phyloP scores from a whole-genome alignment of 805 yeast species.

The Saccharomycopsis javanensis region DNA sequence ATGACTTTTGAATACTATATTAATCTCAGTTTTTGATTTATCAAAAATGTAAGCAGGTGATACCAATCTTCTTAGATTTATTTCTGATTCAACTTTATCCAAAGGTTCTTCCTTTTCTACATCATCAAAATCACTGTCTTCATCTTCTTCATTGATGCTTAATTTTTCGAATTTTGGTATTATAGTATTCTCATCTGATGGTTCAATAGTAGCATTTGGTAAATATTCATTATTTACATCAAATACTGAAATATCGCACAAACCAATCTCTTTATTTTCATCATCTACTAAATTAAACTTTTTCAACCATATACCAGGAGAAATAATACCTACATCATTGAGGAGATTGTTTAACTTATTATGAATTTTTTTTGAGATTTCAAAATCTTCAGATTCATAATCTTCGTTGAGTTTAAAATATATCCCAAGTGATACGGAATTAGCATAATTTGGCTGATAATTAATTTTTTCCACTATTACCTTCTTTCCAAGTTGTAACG shows the following conservation, averaged over 20 bases:
- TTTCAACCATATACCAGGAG: slow-evolving; percentile 41
- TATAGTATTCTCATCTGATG: slow-evolving; percentile 18
- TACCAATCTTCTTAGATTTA: slow-evolving; percentile 24
- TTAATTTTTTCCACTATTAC: slow-evolving; percentile 36
- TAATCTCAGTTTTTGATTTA: slow-evolving; percentile 27
- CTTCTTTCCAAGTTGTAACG: slow-evolving; percentile 41
- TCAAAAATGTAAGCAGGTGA: slow-evolving; percentile 42
- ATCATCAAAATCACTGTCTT: slow-evolving; percentile 6
- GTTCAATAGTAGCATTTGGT: slow-evolving; percentile 19
- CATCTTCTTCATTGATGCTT: slow-evolving; percentile 2
- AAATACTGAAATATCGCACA: slow-evolving; percentile 24
- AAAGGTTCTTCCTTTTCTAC: slow-evolving; percentile 2
- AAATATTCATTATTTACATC: slow-evolving; percentile 25
- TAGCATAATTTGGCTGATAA: slow-evolving; percentile 41
- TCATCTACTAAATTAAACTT: slow-evolving; percentile 21
- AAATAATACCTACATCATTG: slow-evolving; percentile 48
- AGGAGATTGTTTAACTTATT: slow-evolving; percentile 32
- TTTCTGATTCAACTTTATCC: slow-evolving; percentile 9
- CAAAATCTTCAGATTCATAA: not conserved
- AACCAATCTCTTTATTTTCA: slow-evolving; percentile 19
- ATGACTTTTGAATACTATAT: not conserved
- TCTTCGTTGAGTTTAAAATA: not conserved
- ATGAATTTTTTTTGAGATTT: not conserved
- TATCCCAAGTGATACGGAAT: slow-evolving; percentile 29
- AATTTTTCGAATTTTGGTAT: slow-evolving; percentile 19